Base-by-base conservation (phyloP, 768 basidiomycete genomes). In the Russula brevipes region DNA sequence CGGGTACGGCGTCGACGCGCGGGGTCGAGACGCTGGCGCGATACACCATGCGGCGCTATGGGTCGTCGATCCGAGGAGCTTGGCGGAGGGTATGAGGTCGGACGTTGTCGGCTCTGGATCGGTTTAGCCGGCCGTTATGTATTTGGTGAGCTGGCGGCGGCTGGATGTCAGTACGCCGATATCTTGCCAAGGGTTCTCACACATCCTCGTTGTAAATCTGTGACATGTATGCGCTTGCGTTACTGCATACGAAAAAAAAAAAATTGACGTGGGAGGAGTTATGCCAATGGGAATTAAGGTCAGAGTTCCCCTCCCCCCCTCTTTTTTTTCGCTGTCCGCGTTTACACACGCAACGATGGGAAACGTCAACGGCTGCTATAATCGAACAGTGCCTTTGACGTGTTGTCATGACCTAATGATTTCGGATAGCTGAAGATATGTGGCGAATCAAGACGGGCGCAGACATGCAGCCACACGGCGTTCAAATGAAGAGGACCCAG, bases 41-140 rank as follows among this genome's bases (percentile, higher is more conserved):
- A 68, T 67, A 17, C 54, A 41, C 39, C 77, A 68, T 1, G 60
- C 64, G 0, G 82, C 81, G 3, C 73, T 93, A 35, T 92, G 90
- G 90, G 77, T 89, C 5, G 79, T 91, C 0, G 88, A 91, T 66
- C 91, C 91, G 2, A 78, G 89, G 53, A 92, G 90, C 76, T 73
- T 94, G 64, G 85, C 89, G 11, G 89, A 92, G 69, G 79, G 77
- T 2, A 79, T 78, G 74, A 69, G 78, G 59, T 72, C 73, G 16
- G 77, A 78, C 56, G 70, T 66, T 44, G 57, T 36, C 19, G 50
- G 8, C 36, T 35, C 50, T n/a, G 19, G 17, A 5, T 38, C 62
- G 45, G 45, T 46, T 50, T 63, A 54, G 30, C 38, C 38, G 6
- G 38, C 7, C 11, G 38, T 39, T 6, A 11, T 11, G 38, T 39